These are phyloP conservation scores for Gaertneriomyces sp. DNA, from an alignment of 192 early-diverging fungal species.

Conservation along the genomic window DNA sequence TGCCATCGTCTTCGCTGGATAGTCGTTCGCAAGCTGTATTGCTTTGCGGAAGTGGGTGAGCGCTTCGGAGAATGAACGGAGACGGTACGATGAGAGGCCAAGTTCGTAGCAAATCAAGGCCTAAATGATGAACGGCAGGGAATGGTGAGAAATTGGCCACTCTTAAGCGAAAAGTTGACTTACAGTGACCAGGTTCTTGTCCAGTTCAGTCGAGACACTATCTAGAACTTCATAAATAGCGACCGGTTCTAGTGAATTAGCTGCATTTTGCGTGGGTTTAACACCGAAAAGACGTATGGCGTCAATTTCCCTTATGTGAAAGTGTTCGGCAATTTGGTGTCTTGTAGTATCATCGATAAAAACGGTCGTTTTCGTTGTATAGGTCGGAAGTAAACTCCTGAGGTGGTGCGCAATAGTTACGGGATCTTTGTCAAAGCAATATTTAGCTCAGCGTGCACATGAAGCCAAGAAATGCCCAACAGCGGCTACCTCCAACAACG, in stretches of 20 bases:
- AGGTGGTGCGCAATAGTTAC: neutral
- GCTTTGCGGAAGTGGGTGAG: conserved; percentile 50
- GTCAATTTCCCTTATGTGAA: conserved; percentile 49
- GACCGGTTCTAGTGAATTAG: neutral
- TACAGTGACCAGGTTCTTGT: conserved; percentile 35
- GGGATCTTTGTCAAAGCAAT: conserved; percentile 1
- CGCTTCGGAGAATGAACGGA: conserved; percentile 42
- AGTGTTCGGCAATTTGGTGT: conserved; percentile 36
- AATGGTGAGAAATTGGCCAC: neutral
- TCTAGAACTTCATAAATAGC: conserved; percentile 45
- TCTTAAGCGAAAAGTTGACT: neutral
- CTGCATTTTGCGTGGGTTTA: neutral
- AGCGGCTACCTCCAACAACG: conserved; percentile 25
- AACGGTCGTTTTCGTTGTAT: conserved; percentile 31
- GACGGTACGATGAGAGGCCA: conserved; percentile 44
- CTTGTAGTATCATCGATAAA: conserved; percentile 38
- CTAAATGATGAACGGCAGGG: conserved; percentile 4
- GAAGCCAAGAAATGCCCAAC: neutral
- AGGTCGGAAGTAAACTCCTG: neutral
- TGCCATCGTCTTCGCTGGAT: conserved; percentile 36
- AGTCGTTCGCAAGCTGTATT: conserved; percentile 42
- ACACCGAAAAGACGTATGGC: conserved; percentile 13
- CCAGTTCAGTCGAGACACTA: conserved; percentile 11
- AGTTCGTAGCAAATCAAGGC: conserved; percentile 53
- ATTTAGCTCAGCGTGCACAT: neutral